Base-by-base conservation (phyloP, 1,284 basidiomycete species). In the Paramarasmius palmivorus region DNA sequence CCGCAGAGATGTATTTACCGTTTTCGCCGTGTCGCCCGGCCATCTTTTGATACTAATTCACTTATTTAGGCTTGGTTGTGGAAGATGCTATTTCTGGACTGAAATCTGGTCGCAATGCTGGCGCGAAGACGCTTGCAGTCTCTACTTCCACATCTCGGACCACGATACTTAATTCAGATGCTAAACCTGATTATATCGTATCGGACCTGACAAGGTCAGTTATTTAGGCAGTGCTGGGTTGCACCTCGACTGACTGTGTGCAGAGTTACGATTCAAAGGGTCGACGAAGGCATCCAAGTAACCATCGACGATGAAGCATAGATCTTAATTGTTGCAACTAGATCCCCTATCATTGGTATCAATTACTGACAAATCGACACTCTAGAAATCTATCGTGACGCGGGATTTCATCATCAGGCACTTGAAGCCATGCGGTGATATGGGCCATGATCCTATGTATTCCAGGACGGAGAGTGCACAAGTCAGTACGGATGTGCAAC, bases 1-100 rank as follows among this genome's bases (percentile, higher is more conserved):
- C 73, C 82, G 1, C 66, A 66, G 19, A 78, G 76, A 47, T 89
- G 87, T 85, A 39, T 25, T 74, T 62, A 29, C 14, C 15, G 12
- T n/a, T 17, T 40, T 46, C n/a, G 45, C 29, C 20, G 36, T 12
- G 20, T 4, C 19, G 9, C 32, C 23, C 46, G 34, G 25, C 36
- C 34, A 7, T 48, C 49, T 46, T 47, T 25, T 14, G 22, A 40
- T 25, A 32, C 39, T 22, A 17, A 19, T 39, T 19, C 8, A 14
- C 34, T 34, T 48, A 42, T 38, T 38, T 36, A 90, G 88, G 86
- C 62, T 74, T 94, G 54, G 92, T 93, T 4, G 75, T 94, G 12
- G 92, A 94, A 64, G 92, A 94, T 66, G 92, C 92, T 0, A 88
- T 91, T 3, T 86, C 88, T 5, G 92, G 92, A 0, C 72, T 94